Evolutionary conservation across 139 green algal genomes (phyloP), one percentile per base, ranked within the genome.

Genomic region (Pleodorina starrii): DNA sequence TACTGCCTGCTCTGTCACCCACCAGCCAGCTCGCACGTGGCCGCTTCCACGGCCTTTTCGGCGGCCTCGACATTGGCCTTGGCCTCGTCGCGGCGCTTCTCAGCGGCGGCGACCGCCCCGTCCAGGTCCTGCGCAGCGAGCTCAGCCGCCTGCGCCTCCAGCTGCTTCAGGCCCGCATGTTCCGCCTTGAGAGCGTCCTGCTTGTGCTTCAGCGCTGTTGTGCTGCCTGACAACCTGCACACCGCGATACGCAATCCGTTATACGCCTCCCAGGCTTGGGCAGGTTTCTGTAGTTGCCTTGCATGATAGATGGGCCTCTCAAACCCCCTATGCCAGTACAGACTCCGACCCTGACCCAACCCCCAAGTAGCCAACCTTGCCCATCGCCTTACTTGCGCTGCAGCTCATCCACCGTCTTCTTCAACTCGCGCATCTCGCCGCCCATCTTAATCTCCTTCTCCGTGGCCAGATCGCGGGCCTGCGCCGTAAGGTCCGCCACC

Each of bases 151-250:
- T 87, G 48, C 21, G 81, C 86, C 76, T 92, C 86, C 68, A 94
- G 71, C 69, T n/a, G 25, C 57, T 68, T 75, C 66, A 96, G 68
- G 40, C 40, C 80, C 0, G 81, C 92, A 72, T 91, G 80, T 87
- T 98, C 96, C 32, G 54, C 54, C 4, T 94, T 89, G 36, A 97
- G 84, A 16, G 48, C 84, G 44, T 97, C 95, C 81, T 94, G 85
- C 57, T 94, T 92, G 82, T 97, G 95, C 77, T 94, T 96, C 68
- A 90, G 91, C 32, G 46, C 89, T 19, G 92, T 95, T 16, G 87
- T 97, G 63, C 95, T 94, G 79, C 94, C 93, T 16, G 96, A 95
- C 87, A 98, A 76, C 82, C 94, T 97, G 86, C 35, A 32, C n/a
- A n/a, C n/a, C n/a, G n/a, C n/a, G n/a, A n/a, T n/a, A n/a, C n/a